Conservation (phyloP, 352 stramenopile species). For the Phytophthora sansomeana region DNA sequence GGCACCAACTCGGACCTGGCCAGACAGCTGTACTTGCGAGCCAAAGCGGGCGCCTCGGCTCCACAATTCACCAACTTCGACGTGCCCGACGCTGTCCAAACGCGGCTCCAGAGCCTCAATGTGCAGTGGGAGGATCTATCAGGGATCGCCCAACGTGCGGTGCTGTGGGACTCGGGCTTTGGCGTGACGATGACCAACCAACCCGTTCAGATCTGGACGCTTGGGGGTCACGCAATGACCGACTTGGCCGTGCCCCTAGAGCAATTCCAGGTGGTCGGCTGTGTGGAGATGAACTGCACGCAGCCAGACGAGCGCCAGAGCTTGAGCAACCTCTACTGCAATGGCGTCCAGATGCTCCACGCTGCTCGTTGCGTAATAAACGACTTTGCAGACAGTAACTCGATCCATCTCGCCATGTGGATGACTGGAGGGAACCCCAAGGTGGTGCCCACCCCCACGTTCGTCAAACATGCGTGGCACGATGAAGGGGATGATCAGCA, state of each 20-base stretch:
- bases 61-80: conserved; percentile 7
- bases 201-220: conserved; percentile 35
- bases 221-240: conserved; percentile 25
- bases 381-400: conserved; percentile 1
- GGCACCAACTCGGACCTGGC: conserved; percentile 45
- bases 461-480: conserved; percentile 19
- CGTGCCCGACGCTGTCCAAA: conserved; percentile 10
- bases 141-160: conserved; percentile 32
- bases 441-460: conserved; percentile 14
- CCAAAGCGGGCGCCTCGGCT: conserved; percentile 10
- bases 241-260: conserved; percentile 31
- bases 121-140: conserved; percentile 25
- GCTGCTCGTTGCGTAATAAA: conserved; percentile 26
- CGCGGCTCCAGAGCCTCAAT: conserved; percentile 11
- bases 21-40: conserved; percentile 34
- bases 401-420: conserved; percentile 36
- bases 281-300: conserved; percentile 26
- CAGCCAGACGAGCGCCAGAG: conserved; percentile 10
- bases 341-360: conserved; percentile 28
- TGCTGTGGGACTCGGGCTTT: conserved; percentile 44
- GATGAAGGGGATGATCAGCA: conserved; percentile 8
- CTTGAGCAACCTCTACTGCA: conserved; percentile 35
- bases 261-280: conserved; percentile 25
- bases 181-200: conserved; percentile 16
- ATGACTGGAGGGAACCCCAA: conserved; percentile 34